Evolutionary conservation across 2,329 filamentous ascomycete genomes (phyloP).

Genomic region (Podosphaera aphanis): DNA sequence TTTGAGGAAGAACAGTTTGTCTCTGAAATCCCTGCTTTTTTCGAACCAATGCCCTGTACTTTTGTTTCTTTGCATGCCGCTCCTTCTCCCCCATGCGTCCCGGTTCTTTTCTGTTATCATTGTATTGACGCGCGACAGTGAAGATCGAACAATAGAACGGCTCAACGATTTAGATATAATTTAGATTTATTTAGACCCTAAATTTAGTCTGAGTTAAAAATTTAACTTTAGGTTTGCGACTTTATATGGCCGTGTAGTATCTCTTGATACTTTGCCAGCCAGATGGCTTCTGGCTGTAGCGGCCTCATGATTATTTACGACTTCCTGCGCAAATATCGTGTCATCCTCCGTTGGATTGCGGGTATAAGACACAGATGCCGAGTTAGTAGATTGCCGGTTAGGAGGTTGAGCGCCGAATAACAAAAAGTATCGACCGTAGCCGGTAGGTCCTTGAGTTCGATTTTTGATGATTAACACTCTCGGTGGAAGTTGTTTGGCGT

Average conservation of each 20-base stretch:
- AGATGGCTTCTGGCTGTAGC: neutral
- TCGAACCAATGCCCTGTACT: too few relatives aligned
- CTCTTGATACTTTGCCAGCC: neutral
- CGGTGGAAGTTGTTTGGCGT: neutral
- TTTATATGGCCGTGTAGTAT: neutral
- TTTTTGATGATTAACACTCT: neutral
- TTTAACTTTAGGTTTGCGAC: too few relatives aligned
- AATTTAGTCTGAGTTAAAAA: too few relatives aligned
- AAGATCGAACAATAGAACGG: too few relatives aligned
- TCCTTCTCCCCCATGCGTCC: too few relatives aligned
- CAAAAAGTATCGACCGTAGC: neutral
- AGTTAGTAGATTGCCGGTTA: neutral
- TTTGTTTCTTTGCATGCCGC: too few relatives aligned
- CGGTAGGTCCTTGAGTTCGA: neutral
- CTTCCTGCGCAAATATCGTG: neutral
- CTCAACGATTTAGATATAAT: too few relatives aligned
- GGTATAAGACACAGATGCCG: neutral
- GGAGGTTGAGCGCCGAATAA: conserved; percentile 1
- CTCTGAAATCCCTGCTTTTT: too few relatives aligned
- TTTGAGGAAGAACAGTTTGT: too few relatives aligned
- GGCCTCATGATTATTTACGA: neutral
- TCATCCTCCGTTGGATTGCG: neutral
- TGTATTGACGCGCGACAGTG: too few relatives aligned
- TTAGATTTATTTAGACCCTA: too few relatives aligned
- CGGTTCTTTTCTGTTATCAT: too few relatives aligned